Conservation (phyloP, 176 grass and related monocot species). For the Otatea glauca region DNA sequence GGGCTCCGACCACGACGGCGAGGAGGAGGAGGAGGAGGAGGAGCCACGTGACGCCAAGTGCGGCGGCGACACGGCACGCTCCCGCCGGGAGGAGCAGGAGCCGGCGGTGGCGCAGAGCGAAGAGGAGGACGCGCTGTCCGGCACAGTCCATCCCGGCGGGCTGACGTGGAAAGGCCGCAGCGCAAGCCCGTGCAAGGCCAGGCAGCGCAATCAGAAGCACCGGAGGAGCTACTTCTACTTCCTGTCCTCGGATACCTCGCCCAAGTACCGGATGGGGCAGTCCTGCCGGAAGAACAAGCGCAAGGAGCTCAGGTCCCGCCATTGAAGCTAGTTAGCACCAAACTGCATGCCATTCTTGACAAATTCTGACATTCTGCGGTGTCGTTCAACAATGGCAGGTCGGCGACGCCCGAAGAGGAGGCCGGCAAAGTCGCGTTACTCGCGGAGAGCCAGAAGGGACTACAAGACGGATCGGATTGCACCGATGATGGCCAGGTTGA, state of each 20-base stretch:
- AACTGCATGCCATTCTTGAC: not conserved
- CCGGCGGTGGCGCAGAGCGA: constrained; percentile 15
- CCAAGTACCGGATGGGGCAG: constrained; percentile 84
- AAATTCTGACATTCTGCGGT: not conserved
- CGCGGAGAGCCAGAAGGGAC: constrained; percentile 18
- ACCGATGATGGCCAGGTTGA: constrained; percentile 30
- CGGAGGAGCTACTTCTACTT: constrained; percentile 51
- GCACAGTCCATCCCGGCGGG: constrained; percentile 59
- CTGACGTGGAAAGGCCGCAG: constrained; percentile 87
- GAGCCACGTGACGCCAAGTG: not conserved
- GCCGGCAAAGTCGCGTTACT: not conserved
- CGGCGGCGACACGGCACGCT: not conserved
- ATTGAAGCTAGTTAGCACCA: not conserved
- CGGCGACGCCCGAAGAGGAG: constrained; percentile 31
- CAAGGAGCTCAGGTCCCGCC: constrained; percentile 53
- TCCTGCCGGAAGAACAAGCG: constrained; percentile 90
- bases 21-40: constrained; percentile 10
- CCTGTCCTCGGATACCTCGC: constrained; percentile 59
- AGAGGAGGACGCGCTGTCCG: constrained; percentile 52
- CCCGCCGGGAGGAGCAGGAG: not conserved
- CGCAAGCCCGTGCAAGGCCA: constrained; percentile 71
- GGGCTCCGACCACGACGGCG: constrained; percentile 52
- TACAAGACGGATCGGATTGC: constrained; percentile 20
- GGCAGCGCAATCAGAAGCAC: constrained; percentile 64
- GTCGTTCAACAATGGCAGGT: constrained; percentile 43